Base-by-base conservation (phyloP, 345 rosid genomes). In the Hypericum perforatum region DNA sequence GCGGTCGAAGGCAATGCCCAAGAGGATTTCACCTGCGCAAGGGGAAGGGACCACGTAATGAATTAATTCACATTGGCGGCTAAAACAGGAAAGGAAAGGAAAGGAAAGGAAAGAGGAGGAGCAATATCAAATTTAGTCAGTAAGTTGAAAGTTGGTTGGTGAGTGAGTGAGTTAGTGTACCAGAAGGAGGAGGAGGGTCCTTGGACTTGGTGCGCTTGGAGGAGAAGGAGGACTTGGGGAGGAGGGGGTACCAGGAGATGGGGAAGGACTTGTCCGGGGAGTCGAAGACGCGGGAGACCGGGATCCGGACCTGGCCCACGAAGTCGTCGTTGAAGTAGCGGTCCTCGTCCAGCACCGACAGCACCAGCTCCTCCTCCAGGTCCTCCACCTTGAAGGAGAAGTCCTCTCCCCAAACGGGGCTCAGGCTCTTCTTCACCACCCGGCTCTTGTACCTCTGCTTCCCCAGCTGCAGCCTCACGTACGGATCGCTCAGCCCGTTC, bases 361-460 rank as follows among this genome's bases (percentile, higher is more conserved):
- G 57, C 12, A 78, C 65, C 59, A 92, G 88, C 64, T 85, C 96
- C 16, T 85, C 96, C 5, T 75, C 74, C 85, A 92, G 78, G 68
- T 92, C 98, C 38, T 87, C 98, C n/a, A 87, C 98, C 68, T 68
- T 76, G 75, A 92, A 87, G 69, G 79, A 64, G 61, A 92, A 87
- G 47, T 85, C 98, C 63, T 87, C 96, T 11, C 78, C 82, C 98
- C 98, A 92, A 66, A 45, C 80, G 37, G 98, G 98, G 65, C 76
- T 88, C 75, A 92, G 73, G 64, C 61, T 71, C 77, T 85, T 92
- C 79, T 83, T 92, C 62, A 84, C 82, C 58, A 85, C 98, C 71
- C 81, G 85, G 60, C 96, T 85, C 59, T 81, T 73, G 39, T 57
- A 75, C 81, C 72, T 81, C 46, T 78, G 82, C 76, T 67, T 85